These are phyloP conservation scores for Phytophthora lateralis DNA, from an alignment of 352 stramenopile species.

Conservation along the genomic window DNA sequence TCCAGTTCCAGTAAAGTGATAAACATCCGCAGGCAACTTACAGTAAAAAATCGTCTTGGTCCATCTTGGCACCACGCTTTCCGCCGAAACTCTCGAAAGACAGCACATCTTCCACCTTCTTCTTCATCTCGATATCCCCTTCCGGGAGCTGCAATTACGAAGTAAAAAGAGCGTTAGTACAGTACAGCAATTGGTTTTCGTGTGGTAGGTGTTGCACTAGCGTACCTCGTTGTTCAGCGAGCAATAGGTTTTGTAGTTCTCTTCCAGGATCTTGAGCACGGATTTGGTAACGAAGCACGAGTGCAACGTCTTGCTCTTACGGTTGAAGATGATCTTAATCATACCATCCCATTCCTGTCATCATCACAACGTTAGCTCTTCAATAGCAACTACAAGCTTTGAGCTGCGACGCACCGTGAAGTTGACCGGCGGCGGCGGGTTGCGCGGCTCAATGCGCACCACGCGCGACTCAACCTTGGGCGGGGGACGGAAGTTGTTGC, in stretches of 20 bases:
- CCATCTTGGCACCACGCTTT: conserved; percentile 96
- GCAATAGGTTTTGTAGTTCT: conserved; percentile 96
- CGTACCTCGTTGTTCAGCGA: conserved; percentile 90
- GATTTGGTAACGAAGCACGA: conserved; percentile 97
- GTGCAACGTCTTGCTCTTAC: conserved; percentile 99
- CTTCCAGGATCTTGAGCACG: conserved; percentile 94
- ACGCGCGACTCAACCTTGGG: conserved; percentile 97
- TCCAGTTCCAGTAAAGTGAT: not conserved
- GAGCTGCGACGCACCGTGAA: conserved; percentile 83
- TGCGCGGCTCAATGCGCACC: conserved; percentile 97
- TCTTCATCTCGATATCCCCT: conserved; percentile 90
- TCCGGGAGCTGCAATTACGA: conserved; percentile 55
- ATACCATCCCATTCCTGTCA: conserved; percentile 98
- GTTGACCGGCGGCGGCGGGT: conserved; percentile 98
- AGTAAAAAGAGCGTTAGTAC: conserved; percentile 5
- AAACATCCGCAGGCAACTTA: conserved; percentile 34
- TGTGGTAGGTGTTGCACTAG: not conserved
- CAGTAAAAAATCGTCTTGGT: conserved; percentile 98
- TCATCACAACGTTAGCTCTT: conserved; percentile 11
- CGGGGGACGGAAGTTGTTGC: conserved; percentile 99
- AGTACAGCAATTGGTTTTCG: not conserved
- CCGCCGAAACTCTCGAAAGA: conserved; percentile 79
- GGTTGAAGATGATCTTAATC: conserved; percentile 99
- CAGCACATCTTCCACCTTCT: conserved; percentile 94
- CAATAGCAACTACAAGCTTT: not conserved